Evolutionary conservation across 2,329 filamentous ascomycete species (phyloP), one percentile per base, ranked within the genome.

Genomic region (Cytospora leucostoma): DNA sequence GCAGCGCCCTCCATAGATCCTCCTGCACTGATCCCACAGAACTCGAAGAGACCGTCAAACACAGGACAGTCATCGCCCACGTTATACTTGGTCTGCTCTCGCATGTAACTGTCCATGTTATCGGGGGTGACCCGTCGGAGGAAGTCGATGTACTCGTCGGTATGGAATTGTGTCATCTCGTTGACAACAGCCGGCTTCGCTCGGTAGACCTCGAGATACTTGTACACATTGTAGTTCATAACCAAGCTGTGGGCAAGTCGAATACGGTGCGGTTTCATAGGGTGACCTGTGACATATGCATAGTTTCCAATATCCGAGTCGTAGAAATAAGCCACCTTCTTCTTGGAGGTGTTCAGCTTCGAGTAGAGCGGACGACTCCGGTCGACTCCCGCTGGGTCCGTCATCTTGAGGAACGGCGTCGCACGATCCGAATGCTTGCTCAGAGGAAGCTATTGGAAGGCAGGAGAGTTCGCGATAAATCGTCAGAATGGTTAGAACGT

Each of bases 261-360:
- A 71, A 99, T 89, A 27, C 95, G 90, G 85, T 97, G 97, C 67
- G 95, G 95, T 78, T 99, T 99, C 95, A 99, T 99, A 50, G 95
- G 95, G 80, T 99, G 95, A 21, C 92, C 93, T 67, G 92, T 93
- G 63, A 96, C 92, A 74, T 98, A 98, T 74, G 94, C 93, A 81
- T 97, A 98, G 77, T 98, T 98, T 68, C 94, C 94, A 74, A 98
- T 95, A 78, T 98, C 94, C 3, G 92, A 96, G 74, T 98, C 94
- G 83, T 98, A 98, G 77, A 98, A 98, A 79, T 98, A 98, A 62
- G 94, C 94, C 64, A 98, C 92, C 74, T 94, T 92, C 79, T 95
- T 96, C 71, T 76, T 77, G 68, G 72, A 70, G 38, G 70, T 73
- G 59, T 80, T 78, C 33, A 80, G 78, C 63, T 78, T 75, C 65